phyloP scores from a whole-genome alignment of 768 basidiomycete species.

The Russula sp. region DNA sequence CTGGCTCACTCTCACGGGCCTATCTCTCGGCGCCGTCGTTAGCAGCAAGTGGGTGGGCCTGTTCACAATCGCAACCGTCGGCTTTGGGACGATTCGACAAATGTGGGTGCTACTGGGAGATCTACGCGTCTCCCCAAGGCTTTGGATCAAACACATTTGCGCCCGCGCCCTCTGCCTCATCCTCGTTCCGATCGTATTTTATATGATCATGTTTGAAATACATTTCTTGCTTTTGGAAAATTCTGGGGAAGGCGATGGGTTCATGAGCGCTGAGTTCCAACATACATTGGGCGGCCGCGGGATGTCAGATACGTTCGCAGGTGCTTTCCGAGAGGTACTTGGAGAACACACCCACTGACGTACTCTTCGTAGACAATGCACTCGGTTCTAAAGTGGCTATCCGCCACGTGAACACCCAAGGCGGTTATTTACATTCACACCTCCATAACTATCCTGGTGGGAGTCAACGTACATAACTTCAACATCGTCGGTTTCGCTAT shows the following conservation, averaged over 20 bases:
- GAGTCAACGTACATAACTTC: constrained; percentile 66
- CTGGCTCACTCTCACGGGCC: constrained; percentile 83
- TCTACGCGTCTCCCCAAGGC: constrained; percentile 64
- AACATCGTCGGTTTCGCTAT: constrained; percentile 13
- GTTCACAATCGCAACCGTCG: constrained; percentile 95
- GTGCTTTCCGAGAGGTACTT: constrained; percentile 41
- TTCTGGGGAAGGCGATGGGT: constrained; percentile 96
- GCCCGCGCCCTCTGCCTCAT: constrained; percentile 92
- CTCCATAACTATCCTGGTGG: constrained; percentile 85
- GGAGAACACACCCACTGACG: background rate
- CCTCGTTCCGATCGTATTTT: constrained; percentile 77
- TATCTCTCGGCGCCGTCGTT: constrained; percentile 87
- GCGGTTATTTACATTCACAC: constrained; percentile 98
- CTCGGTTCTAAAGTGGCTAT: constrained; percentile 80
- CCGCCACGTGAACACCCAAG: constrained; percentile 94
- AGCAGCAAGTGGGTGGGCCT: constrained; percentile 98
- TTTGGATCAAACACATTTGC: constrained; percentile 81
- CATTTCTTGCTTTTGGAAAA: constrained; percentile 88
- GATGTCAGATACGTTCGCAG: constrained; percentile 92
- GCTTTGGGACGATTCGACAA: constrained; percentile 77
- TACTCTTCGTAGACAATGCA: constrained; percentile 59
- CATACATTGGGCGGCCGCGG: constrained; percentile 86
- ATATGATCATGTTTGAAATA: constrained; percentile 95
- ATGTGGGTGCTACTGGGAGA: constrained; percentile 92
- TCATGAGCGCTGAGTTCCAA: constrained; percentile 99